phyloP scores from a whole-genome alignment of 139 green algal species.

The Mesotaenium endlicherianum region DNA sequence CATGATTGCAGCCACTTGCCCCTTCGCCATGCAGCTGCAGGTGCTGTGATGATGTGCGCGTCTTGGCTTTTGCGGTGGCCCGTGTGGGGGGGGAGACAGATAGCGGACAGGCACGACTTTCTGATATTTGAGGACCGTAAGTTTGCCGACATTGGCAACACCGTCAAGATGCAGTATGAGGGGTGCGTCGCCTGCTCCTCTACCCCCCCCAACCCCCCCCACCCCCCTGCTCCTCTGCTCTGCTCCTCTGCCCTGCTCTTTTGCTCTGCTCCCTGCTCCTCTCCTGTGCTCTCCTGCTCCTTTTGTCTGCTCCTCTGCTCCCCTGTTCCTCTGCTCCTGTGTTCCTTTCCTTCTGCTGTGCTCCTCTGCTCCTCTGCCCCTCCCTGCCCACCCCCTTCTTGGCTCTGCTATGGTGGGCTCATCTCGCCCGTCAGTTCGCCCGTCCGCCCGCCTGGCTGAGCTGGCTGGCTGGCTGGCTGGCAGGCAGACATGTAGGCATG shows the following conservation, averaged over 20 bases:
- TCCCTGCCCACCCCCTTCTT: neutral
- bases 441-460: too few species aligned
- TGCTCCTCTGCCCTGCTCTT: neutral
- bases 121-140: constrained; percentile 99
- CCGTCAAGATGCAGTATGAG: constrained; percentile 80
- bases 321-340: neutral
- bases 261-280: neutral
- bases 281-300: neutral
- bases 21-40: neutral
- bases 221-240: neutral
- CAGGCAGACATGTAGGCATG: too few species aligned
- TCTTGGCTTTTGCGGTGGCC: neutral
- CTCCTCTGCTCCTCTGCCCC: neutral
- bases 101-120: constrained; percentile 94
- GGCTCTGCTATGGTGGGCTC: too few species aligned
- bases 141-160: constrained; percentile 99
- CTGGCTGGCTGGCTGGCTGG: too few species aligned
- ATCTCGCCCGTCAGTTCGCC: too few species aligned
- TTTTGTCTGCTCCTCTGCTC: neutral
- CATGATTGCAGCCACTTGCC: neutral
- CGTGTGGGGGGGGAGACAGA: neutral
- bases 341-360: neutral
- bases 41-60: neutral
- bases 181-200: constrained; percentile 32
- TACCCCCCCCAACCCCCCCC: neutral